These are phyloP conservation scores for Naganishia liquefaciens DNA, from an alignment of 1,284 basidiomycete genomes.

Conservation along the genomic window DNA sequence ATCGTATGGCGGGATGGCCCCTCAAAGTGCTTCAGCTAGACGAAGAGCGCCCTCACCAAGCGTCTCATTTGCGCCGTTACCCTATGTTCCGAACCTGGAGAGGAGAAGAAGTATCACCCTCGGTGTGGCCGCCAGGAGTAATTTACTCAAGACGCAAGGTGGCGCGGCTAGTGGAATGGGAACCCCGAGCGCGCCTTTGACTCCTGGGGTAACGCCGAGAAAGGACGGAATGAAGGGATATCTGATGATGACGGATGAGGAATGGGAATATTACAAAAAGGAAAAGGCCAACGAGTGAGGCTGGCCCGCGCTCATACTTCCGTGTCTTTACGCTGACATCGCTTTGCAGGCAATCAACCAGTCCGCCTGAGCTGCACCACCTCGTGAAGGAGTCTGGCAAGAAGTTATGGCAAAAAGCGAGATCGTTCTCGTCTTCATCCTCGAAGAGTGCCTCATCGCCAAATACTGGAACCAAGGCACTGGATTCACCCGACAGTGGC, in stretches of 20 bases:
- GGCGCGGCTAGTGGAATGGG: conserved; percentile 23
- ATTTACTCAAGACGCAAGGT: conserved; percentile 45
- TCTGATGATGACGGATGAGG: conserved; percentile 49
- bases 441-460: conserved; percentile 22
- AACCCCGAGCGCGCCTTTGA: not conserved
- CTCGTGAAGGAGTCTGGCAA: conserved; percentile 45
- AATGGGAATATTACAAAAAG: conserved; percentile 50
- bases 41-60: conserved; percentile 17
- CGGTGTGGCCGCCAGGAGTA: conserved; percentile 48
- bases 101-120: conserved; percentile 50
- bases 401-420: conserved; percentile 47
- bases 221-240: conserved; percentile 18
- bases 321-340: not conserved
- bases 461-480: not conserved
- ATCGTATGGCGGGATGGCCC: conserved; percentile 23
- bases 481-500: conserved; percentile 3
- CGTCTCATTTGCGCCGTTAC: conserved; percentile 45
- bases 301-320: not conserved
- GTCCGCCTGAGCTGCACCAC: conserved; percentile 48
- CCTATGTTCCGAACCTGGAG: conserved; percentile 44
- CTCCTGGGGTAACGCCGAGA: conserved; percentile 1
- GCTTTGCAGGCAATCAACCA: conserved; percentile 25
- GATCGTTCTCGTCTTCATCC: conserved; percentile 32
- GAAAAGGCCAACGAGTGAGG: conserved; percentile 40
- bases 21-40: conserved; percentile 3